Evolutionary conservation across 208 protist genomes (phyloP).

Genomic region (Wallacemonas sp.): DNA sequence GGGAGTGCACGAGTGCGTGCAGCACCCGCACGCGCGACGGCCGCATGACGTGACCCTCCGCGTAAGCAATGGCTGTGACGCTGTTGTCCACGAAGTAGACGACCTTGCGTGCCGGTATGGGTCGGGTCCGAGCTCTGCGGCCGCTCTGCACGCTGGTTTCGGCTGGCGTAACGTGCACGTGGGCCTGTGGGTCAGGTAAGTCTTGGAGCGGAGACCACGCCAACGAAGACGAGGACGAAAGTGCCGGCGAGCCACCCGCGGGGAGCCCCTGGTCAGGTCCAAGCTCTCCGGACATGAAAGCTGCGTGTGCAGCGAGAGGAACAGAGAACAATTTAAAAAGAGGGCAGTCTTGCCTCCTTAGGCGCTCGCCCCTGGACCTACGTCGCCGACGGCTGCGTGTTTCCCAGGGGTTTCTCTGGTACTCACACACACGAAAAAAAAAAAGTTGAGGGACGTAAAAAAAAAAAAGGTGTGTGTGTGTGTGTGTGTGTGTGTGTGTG

Average conservation of each 20-base stretch:
- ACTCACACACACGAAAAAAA: background rate
- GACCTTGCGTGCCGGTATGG: constrained; percentile 30
- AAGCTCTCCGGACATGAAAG: no score
- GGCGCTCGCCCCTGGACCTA: no score
- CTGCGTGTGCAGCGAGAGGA: background rate
- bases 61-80: constrained; percentile 67
- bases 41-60: constrained; percentile 75
- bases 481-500: background rate
- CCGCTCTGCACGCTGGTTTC: background rate
- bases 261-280: no score
- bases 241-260: no score
- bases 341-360: no score
- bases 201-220: constrained; percentile 8
- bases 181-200: background rate
- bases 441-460: background rate
- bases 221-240: background rate
- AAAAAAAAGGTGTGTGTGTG: background rate
- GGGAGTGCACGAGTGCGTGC: constrained; percentile 70
- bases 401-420: no score
- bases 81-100: constrained; percentile 78
- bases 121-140: background rate
- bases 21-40: constrained; percentile 65
- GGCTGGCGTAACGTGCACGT: background rate
- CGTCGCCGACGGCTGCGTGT: no score
- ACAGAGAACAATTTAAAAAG: background rate